Conservation (phyloP, 106 monocot genomes). For the Acanthochlamys bracteata region DNA sequence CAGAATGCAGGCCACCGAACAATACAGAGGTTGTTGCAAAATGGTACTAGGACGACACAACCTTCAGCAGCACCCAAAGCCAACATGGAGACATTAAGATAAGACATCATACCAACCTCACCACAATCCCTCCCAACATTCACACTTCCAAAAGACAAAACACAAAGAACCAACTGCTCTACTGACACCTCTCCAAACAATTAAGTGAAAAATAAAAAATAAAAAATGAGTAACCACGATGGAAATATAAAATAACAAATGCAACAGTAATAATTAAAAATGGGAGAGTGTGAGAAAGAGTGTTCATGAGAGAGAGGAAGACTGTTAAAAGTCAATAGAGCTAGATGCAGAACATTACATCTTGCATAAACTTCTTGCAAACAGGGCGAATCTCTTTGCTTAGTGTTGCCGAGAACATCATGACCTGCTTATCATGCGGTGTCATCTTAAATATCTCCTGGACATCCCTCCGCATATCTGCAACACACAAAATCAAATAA, state of each 20-base stretch:
- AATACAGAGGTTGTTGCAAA: neutral
- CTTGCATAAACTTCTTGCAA: slow-evolving; percentile 99
- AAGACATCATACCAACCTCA: neutral
- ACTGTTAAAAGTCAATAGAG: slow-evolving; percentile 13
- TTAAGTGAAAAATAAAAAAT: neutral
- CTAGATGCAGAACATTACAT: slow-evolving; percentile 63
- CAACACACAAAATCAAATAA: slow-evolving; percentile 20
- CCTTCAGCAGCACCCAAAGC: neutral
- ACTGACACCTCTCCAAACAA: neutral
- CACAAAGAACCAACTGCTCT: neutral
- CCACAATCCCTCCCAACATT: neutral
- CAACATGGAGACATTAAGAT: neutral
- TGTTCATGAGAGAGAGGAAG: slow-evolving; percentile 8
- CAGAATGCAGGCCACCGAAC: neutral
- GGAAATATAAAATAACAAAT: neutral
- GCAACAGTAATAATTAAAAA: neutral
- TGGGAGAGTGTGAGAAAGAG: neutral
- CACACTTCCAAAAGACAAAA: neutral
- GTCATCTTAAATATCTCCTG: slow-evolving; percentile 99
- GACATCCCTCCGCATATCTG: slow-evolving; percentile 98
- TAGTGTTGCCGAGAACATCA: slow-evolving; percentile 99
- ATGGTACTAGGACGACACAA: neutral
- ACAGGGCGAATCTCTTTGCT: slow-evolving; percentile 99
- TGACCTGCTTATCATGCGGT: slow-evolving; percentile 99
- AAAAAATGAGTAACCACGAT: neutral